A percentile compares a stretch with the other conserved stretches of the same genome.
These are phyloP conservation scores for Porodaedalea pini DNA, from an alignment of 1,284 basidiomycete genomes.

Conservation along the genomic window DNA sequence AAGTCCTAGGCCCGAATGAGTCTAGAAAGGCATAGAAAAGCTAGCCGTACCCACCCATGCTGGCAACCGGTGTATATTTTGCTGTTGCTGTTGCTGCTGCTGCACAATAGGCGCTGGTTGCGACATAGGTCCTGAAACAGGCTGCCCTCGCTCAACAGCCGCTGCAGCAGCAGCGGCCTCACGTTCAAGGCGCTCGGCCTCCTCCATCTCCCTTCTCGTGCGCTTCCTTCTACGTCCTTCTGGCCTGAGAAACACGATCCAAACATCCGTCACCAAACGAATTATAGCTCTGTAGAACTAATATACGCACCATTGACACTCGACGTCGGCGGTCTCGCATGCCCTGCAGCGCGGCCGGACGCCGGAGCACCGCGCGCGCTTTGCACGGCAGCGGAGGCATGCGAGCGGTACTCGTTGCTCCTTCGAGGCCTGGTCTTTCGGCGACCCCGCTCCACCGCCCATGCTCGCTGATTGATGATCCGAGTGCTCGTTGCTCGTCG, in stretches of 20 bases:
- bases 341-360: slow-evolving; percentile 33
- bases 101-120: background rate
- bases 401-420: slow-evolving; percentile 20
- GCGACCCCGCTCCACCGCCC: background rate
- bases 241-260: slow-evolving; percentile 21
- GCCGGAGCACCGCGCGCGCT: slow-evolving; percentile 37
- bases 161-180: slow-evolving; percentile 14
- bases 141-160: slow-evolving; percentile 5
- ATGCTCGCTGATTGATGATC: background rate
- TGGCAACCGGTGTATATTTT: background rate
- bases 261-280: background rate
- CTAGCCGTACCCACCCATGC: background rate
- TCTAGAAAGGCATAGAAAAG: no score
- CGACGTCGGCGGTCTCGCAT: slow-evolving; percentile 31
- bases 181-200: slow-evolving; percentile 30
- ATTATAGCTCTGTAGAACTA: background rate
- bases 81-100: background rate
- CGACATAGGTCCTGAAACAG: background rate
- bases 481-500: background rate
- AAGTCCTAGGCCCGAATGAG: background rate
- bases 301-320: slow-evolving; percentile 31
- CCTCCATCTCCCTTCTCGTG: slow-evolving; percentile 37
- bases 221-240: slow-evolving; percentile 35
- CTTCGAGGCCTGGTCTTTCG: background rate
- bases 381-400: slow-evolving; percentile 32